Conservation (phyloP, 1,284 basidiomycete genomes). For the Ceratobasidium theobromae region DNA sequence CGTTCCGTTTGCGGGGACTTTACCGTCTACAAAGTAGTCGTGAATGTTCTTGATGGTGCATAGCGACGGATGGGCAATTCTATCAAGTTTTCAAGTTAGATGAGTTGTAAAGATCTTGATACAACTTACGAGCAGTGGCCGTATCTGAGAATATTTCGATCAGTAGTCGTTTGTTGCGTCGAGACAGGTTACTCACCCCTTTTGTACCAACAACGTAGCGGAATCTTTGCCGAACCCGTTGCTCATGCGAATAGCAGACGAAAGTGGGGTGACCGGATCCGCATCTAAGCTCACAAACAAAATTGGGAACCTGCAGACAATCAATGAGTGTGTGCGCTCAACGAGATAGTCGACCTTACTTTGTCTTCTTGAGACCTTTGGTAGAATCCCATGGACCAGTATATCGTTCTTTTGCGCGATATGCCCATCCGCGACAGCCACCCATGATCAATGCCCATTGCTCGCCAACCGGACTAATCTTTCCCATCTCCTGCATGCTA, state of each 20-base stretch:
- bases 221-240: slow-evolving; percentile 36
- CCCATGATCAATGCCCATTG: not conserved
- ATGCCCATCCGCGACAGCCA: slow-evolving; percentile 6
- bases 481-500: not conserved
- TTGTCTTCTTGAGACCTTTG: not conserved
- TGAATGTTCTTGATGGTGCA: slow-evolving; percentile 37
- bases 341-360: not conserved
- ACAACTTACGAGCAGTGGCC: slow-evolving; percentile 37
- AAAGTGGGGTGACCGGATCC: slow-evolving; percentile 39
- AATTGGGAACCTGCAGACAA: slow-evolving; percentile 34
- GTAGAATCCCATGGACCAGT: not conserved
- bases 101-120: not conserved
- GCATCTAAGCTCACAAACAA: slow-evolving; percentile 37
- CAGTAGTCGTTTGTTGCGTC: not conserved
- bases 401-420: not conserved
- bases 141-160: slow-evolving; percentile 14
- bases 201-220: slow-evolving; percentile 36
- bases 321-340: not conserved
- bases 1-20: slow-evolving; percentile 35
- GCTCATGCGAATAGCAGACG: slow-evolving; percentile 36
- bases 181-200: slow-evolving; percentile 31
- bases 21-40: slow-evolving; percentile 37
- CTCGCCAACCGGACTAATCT: not conserved
- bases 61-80: slow-evolving; percentile 36
- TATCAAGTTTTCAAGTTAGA: not conserved